Conservation (phyloP, 1,139 yeast genomes). For the Oligophagozyma castellii region DNA sequence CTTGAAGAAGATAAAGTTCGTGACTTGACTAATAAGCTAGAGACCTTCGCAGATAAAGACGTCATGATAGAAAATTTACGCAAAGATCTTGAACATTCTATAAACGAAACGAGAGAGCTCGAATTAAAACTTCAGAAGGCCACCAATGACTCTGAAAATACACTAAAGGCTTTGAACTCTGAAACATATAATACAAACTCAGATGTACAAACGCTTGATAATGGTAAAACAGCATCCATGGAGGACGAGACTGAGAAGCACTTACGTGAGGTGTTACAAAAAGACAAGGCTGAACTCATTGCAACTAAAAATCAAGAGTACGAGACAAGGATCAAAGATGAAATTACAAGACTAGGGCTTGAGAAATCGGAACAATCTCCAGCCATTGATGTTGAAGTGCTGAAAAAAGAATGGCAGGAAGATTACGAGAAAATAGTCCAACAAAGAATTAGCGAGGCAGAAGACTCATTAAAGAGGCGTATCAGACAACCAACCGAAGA, state of each 20-base stretch:
- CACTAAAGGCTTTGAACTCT: constrained; percentile 1
- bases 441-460: constrained; percentile 13
- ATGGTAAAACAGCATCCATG: constrained; percentile 2
- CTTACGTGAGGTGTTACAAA: constrained; percentile 15
- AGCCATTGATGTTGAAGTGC: constrained; percentile 5
- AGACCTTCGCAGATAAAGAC: constrained; percentile 1
- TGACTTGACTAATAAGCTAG: constrained; percentile 4
- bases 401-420: constrained; percentile 14
- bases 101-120: constrained; percentile 4
- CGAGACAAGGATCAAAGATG: constrained; percentile 10
- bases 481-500: constrained; percentile 19
- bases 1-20: constrained; percentile 10
- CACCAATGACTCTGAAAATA: neutral
- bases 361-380: constrained; percentile 11
- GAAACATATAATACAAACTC: constrained; percentile 4
- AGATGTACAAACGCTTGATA: constrained; percentile 2
- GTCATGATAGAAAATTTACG: constrained; percentile 1
- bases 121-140: constrained; percentile 1
- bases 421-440: constrained; percentile 16
- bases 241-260: constrained; percentile 7
- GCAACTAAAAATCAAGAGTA: constrained; percentile 11
- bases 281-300: constrained; percentile 12
- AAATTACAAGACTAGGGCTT: constrained; percentile 8
- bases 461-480: constrained; percentile 18
- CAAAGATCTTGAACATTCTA: constrained; percentile 9